Evolutionary conservation across 148 eudicot species (phyloP).

Genomic region (Drosera capensis): DNA sequence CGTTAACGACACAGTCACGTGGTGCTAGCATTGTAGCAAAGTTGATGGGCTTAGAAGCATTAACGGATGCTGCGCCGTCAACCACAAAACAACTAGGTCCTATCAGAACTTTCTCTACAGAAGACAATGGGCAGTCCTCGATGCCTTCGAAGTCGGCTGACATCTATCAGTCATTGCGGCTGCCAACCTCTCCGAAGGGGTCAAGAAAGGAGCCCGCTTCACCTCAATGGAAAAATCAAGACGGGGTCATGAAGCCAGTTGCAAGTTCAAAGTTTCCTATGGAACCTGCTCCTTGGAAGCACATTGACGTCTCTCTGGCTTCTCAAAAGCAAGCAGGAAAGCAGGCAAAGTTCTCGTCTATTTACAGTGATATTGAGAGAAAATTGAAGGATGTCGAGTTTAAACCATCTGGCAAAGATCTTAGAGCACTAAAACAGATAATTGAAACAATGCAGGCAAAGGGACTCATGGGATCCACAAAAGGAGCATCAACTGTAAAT

Average conservation of each 20-base stretch:
- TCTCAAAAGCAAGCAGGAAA: conserved; percentile 41
- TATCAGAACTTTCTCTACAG: conserved; percentile 19
- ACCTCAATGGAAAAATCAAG: conserved; percentile 52
- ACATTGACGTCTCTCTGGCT: conserved; percentile 27
- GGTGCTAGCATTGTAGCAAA: conserved; percentile 80
- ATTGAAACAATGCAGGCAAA: conserved; percentile 83
- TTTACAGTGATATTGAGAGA: conserved; percentile 72
- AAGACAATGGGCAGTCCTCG: conserved; percentile 19
- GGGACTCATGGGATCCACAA: conserved; percentile 31
- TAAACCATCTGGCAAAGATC: conserved; percentile 81
- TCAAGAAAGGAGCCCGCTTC: conserved; percentile 52
- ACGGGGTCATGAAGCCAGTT: conserved; percentile 41
- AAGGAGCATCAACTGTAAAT: conserved; percentile 26
- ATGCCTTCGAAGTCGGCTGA: conserved; percentile 24
- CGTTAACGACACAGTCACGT: conserved; percentile 22
- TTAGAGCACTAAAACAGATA: conserved; percentile 85
- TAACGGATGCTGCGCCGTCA: conserved; percentile 29
- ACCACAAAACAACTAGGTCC: conserved; percentile 20
- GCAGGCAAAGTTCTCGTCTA: conserved; percentile 37
- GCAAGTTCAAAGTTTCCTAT: conserved; percentile 40
- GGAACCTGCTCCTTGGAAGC: conserved; percentile 92
- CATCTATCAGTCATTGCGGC: conserved; percentile 21
- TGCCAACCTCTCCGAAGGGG: conserved; percentile 37
- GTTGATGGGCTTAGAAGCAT: conserved; percentile 76
- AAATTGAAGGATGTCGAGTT: conserved; percentile 75